A percentile compares a stretch with the other conserved stretches of the same genome.
Evolutionary conservation across 2,329 filamentous ascomycete species (phyloP).

Genomic region (Lachnellula subtilissima): DNA sequence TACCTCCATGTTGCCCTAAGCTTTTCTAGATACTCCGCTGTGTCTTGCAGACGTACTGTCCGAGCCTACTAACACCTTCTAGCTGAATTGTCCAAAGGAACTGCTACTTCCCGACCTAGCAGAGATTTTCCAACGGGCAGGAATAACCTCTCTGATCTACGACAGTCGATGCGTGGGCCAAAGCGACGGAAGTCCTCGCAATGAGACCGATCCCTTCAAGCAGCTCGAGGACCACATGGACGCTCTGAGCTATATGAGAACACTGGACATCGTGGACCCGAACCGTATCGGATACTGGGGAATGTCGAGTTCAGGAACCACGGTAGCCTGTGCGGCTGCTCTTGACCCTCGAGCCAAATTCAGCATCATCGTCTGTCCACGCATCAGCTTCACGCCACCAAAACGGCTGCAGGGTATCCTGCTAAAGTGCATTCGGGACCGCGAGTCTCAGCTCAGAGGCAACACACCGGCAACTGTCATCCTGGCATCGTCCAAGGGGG

Average conservation of each 20-base stretch:
- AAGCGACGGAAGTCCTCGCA: slow-evolving; percentile 30
- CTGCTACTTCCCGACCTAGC: slow-evolving; percentile 10
- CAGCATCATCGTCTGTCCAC: slow-evolving; percentile 28
- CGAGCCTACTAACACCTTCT: neutral
- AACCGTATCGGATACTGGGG: slow-evolving; percentile 36
- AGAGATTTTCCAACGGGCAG: slow-evolving; percentile 18
- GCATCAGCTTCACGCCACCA: slow-evolving; percentile 1
- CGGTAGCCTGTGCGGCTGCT: slow-evolving; percentile 36
- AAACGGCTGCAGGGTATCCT: slow-evolving; percentile 21
- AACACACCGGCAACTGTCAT: slow-evolving; percentile 29
- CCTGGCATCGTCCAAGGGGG: no score
- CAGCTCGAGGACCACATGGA: slow-evolving; percentile 35
- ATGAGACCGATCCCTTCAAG: slow-evolving; percentile 29
- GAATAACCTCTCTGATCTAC: slow-evolving; percentile 34
- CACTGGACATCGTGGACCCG: slow-evolving; percentile 28
- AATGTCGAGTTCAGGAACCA: slow-evolving; percentile 33
- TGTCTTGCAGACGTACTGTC: no score
- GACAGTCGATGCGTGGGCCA: slow-evolving; percentile 32
- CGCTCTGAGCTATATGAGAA: slow-evolving; percentile 34
- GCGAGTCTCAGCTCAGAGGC: slow-evolving; percentile 36
- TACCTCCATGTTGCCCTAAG: neutral
- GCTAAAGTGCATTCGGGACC: slow-evolving; percentile 33
- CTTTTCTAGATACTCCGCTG: no score
- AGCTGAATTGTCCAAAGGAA: slow-evolving; percentile 20
- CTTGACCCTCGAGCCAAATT: slow-evolving; percentile 35